phyloP scores from a whole-genome alignment of 768 basidiomycete genomes.

The Mycena galopus region DNA sequence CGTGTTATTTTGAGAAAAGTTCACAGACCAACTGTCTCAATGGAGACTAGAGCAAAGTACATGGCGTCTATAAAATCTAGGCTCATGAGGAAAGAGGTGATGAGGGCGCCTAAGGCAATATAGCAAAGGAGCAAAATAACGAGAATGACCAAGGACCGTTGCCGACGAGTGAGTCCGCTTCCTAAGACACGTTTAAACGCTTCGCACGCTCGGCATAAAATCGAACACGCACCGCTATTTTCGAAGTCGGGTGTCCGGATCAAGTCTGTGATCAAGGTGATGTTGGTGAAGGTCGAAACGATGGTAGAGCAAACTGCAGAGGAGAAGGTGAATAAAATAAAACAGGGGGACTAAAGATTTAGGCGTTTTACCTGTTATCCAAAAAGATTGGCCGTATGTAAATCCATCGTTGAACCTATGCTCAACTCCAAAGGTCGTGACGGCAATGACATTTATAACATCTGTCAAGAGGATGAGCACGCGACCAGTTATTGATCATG shows the following conservation, averaged over 20 bases:
- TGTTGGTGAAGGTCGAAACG: slow-evolving; percentile 72
- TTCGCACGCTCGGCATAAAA: background rate
- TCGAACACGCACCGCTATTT: slow-evolving; percentile 63
- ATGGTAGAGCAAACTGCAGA: slow-evolving; percentile 73
- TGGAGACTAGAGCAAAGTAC: slow-evolving; percentile 82
- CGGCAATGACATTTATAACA: slow-evolving; percentile 71
- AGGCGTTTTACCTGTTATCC: slow-evolving; percentile 63
- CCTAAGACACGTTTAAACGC: slow-evolving; percentile 52
- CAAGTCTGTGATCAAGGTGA: slow-evolving; percentile 76
- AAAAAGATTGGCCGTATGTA: slow-evolving; percentile 78
- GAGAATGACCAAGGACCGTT: slow-evolving; percentile 83
- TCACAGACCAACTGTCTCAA: slow-evolving; percentile 71
- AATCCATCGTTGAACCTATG: slow-evolving; percentile 76
- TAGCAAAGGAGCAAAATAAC: slow-evolving; percentile 82
- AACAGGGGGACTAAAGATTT: background rate
- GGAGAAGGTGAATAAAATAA: background rate
- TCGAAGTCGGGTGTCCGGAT: slow-evolving; percentile 71
- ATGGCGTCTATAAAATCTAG: slow-evolving; percentile 79
- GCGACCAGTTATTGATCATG: background rate
- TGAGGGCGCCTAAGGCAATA: slow-evolving; percentile 78
- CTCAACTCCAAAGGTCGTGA: slow-evolving; percentile 72
- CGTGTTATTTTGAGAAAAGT: slow-evolving; percentile 1
- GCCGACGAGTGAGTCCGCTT: slow-evolving; percentile 85
- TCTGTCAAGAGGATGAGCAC: slow-evolving; percentile 57
- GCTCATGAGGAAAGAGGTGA: slow-evolving; percentile 64